These are phyloP conservation scores for Lumnitzera racemosa DNA, from an alignment of 345 rosid species.

Conservation along the genomic window DNA sequence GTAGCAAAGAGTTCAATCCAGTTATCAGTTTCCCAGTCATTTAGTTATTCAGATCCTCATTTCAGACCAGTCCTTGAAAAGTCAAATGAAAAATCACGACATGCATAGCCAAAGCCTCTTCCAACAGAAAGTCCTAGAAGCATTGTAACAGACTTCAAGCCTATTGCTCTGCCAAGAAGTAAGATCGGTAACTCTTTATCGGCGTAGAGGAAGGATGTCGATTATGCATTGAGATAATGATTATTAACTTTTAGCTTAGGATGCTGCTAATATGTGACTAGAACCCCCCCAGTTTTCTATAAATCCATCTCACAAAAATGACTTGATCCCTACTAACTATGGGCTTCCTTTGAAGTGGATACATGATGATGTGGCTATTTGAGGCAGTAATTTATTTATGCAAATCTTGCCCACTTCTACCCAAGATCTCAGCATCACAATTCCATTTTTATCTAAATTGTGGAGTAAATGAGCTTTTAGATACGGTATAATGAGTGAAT, in stretches of 20 bases:
- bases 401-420: too few relatives aligned
- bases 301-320: too few relatives aligned
- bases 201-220: slow-evolving; percentile 73
- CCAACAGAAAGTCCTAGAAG: slow-evolving; percentile 35
- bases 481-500: too few relatives aligned
- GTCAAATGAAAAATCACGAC: slow-evolving; percentile 36
- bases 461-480: too few relatives aligned
- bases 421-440: too few relatives aligned
- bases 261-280: not conserved
- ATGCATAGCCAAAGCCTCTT: slow-evolving; percentile 20
- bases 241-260: not conserved
- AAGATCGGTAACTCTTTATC: slow-evolving; percentile 41
- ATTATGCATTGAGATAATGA: slow-evolving; percentile 25
- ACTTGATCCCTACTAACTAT: too few relatives aligned
- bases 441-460: too few relatives aligned
- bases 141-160: slow-evolving; percentile 22
- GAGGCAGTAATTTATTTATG: too few relatives aligned
- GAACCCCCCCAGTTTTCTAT: too few relatives aligned
- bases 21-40: slow-evolving; percentile 49
- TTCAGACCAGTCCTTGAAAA: slow-evolving; percentile 33
- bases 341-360: too few relatives aligned
- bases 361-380: too few relatives aligned
- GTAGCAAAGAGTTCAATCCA: slow-evolving; percentile 38
- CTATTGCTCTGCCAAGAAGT: slow-evolving; percentile 28
- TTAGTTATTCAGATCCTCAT: slow-evolving; percentile 50